Conservation (phyloP, 768 basidiomycete genomes). For the Auriscalpium microsporum region DNA sequence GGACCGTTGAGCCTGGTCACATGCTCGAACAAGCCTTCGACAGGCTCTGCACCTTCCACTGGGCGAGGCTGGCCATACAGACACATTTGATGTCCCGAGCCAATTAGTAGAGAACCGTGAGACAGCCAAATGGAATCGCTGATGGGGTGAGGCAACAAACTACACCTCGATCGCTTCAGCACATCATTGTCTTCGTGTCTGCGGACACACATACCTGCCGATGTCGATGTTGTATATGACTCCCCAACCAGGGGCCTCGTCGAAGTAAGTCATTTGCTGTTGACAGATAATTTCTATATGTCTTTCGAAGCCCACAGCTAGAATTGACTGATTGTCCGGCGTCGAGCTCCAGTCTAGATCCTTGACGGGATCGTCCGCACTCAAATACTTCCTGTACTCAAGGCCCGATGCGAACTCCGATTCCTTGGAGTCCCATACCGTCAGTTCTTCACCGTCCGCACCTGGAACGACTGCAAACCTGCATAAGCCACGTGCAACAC, state of each 20-base stretch:
- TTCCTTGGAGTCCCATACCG: conserved; percentile 94
- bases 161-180: conserved; percentile 30
- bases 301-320: conserved; percentile 79
- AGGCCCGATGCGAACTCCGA: conserved; percentile 89
- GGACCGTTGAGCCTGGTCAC: conserved; percentile 82
- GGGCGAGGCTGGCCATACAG: conserved; percentile 52
- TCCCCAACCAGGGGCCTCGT: conserved; percentile 72
- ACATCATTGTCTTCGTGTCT: background rate
- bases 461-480: conserved; percentile 45
- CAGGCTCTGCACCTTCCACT: conserved; percentile 14
- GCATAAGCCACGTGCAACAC: background rate
- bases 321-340: conserved; percentile 80
- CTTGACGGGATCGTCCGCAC: conserved; percentile 47
- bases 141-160: conserved; percentile 64
- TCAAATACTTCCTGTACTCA: conserved; percentile 58
- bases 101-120: conserved; percentile 73
- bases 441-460: conserved; percentile 65
- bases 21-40: conserved; percentile 65
- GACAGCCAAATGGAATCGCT: conserved; percentile 89
- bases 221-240: conserved; percentile 65
- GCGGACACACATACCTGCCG: conserved; percentile 39
- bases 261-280: conserved; percentile 87
- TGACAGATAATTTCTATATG: conserved; percentile 85
- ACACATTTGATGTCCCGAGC: conserved; percentile 75
- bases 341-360: conserved; percentile 94